A percentile compares a stretch with the other conserved stretches of the same genome.
These are phyloP conservation scores for Linnemannia exigua DNA, from an alignment of 192 early-diverging fungal species.

Conservation along the genomic window DNA sequence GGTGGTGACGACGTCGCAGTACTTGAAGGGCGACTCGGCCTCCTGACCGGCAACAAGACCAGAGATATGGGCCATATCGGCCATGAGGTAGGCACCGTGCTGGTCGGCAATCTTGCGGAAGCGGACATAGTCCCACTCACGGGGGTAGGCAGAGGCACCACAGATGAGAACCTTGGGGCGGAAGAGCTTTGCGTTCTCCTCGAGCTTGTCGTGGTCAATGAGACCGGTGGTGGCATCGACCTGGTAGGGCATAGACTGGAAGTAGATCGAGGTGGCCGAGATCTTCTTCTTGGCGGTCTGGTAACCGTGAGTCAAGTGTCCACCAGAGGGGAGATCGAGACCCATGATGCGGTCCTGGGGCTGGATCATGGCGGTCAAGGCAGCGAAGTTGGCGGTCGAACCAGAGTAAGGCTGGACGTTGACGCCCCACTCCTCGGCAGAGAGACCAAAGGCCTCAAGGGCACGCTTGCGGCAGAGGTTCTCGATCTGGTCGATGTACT, in stretches of 20 bases:
- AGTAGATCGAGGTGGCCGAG: conserved; percentile 99
- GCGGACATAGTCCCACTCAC: conserved; percentile 98
- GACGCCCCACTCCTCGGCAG: conserved; percentile 95
- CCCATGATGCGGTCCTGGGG: conserved; percentile 99
- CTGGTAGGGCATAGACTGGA: conserved; percentile 99
- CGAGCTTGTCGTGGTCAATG: conserved; percentile 96
- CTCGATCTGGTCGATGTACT: conserved; percentile 97
- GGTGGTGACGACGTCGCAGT: conserved; percentile 99
- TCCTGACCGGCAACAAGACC: conserved; percentile 95
- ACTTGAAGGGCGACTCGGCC: conserved; percentile 94
- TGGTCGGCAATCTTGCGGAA: conserved; percentile 98
- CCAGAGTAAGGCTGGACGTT: conserved; percentile 99
- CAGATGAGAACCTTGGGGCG: conserved; percentile 99
- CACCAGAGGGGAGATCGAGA: conserved; percentile 98
- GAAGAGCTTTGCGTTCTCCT: conserved; percentile 94
- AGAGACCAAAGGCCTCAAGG: conserved; percentile 92
- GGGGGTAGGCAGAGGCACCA: conserved; percentile 98
- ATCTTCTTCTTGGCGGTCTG: conserved; percentile 99
- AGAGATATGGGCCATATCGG: conserved; percentile 99
- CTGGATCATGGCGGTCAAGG: conserved; percentile 93
- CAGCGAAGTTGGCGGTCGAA: conserved; percentile 98
- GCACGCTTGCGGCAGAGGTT: conserved; percentile 96
- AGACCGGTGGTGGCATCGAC: conserved; percentile 89
- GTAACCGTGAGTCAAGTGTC: conserved; percentile 99
- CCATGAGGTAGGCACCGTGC: conserved; percentile 96